Evolutionary conservation across 768 basidiomycete species (phyloP), one percentile per base, ranked within the genome.

Genomic region (Hericium coralloides): DNA sequence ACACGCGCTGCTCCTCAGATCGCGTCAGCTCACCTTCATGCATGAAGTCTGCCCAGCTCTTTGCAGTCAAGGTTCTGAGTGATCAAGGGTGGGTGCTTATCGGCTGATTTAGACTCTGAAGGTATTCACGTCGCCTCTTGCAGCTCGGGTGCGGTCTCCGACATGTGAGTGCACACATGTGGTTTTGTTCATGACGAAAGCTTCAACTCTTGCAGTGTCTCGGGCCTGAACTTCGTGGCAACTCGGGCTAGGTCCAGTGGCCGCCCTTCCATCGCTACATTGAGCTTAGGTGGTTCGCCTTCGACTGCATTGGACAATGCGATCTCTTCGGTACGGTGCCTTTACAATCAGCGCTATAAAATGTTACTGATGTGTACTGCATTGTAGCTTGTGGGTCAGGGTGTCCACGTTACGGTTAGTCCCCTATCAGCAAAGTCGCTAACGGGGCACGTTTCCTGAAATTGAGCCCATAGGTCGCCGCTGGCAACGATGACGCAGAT

Each of bases 61-160:
- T 75, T 56, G 73, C 75, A 2, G 74, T 77, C 55, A 77, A 76
- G 59, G 75, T 77, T 18, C 66, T 76, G 55, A 65, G 64, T 49
- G 72, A 74, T 54, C 48, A 50, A 23, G 74, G 73, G 67, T 72
- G 54, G 12, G 67, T 58, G 2, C 18, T 45, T 20, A n/a, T 5
- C 37, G n/a, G 14, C 14, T 25, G 7, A 12, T 48, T 17, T 9
- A 6, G n/a, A 12, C 17, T 20, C 9, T 31, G 14, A 3, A 49
- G 14, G 5, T 53, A 38, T 26, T 23, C 25, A 38, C 9, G 4
- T 23, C 12, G 18, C 10, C 10, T 23, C 4, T 36, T 25, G 17
- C 22, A 55, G 60, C 12, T 49, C n/a, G 47, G 59, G 59, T 23
- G 23, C 55, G 17, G 25, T 37, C 31, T 52, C 60, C 14, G 52